phyloP scores from a whole-genome alignment of 202 grass and related monocot species.

The Panicum virgatum region DNA sequence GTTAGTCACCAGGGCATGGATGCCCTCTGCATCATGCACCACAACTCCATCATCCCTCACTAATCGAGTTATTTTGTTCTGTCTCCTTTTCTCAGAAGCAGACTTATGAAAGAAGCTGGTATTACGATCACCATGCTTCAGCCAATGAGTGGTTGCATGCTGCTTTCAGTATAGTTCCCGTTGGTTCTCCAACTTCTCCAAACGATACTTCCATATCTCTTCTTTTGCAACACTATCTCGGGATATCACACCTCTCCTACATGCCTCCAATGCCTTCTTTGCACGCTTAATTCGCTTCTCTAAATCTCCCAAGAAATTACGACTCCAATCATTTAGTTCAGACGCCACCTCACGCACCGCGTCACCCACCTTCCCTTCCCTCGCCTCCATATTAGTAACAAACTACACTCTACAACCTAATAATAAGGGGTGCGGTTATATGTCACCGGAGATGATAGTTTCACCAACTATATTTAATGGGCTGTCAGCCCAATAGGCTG shows the following conservation, averaged over 20 bases:
- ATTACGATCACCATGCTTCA: neutral
- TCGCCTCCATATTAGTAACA: neutral
- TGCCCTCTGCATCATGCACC: neutral
- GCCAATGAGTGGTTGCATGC: neutral
- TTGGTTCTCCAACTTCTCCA: neutral
- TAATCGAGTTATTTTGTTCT: neutral
- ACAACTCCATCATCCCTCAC: neutral
- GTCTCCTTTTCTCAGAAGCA: neutral
- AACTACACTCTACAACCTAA: no score
- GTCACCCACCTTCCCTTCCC: accelerated
- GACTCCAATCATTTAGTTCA: neutral
- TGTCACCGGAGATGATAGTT: no score
- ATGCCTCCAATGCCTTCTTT: neutral
- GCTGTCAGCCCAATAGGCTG: no score
- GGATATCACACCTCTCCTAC: accelerated
- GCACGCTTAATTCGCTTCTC: neutral
- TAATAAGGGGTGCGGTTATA: no score
- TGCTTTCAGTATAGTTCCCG: no score
- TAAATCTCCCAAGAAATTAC: neutral
- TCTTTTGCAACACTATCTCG: neutral
- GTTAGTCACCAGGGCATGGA: accelerated
- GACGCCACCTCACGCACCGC: accelerated
- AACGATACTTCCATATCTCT: neutral
- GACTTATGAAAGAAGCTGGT: neutral
- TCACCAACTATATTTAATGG: no score